Evolutionary conservation across 371 early-diverging fungal genomes (phyloP), one percentile per base, ranked within the genome.

Genomic region (Saksenaea vasiformis): DNA sequence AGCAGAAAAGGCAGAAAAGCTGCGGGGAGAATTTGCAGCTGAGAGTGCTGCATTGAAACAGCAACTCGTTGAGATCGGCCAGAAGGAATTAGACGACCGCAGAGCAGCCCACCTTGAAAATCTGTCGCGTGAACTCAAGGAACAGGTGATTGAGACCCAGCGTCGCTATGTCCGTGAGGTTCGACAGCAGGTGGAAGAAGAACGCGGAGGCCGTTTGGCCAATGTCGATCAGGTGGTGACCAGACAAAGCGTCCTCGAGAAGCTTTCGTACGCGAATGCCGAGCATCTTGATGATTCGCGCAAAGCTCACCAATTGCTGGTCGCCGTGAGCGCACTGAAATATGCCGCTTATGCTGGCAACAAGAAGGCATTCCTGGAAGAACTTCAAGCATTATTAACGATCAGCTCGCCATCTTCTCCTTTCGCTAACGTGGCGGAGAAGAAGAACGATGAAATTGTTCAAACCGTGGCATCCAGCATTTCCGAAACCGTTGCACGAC

Each of bases 151-250:
- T 24, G 81, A 80, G 34, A 74, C 87, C 66, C 84, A 87, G 66
- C 76, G 83, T 13, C 75, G 82, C 19, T 87, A 84, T 77, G 73
- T 80, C 24, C 81, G 86, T 11, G 86, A 93, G 70, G 89, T 95
- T 65, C 87, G 88, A 62, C 78, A 83, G 17, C 83, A 89, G 38
- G 93, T 98, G 1, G 98, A 98, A 64, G 75, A 81, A 35, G 98
- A 98, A 79, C 91, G 97, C 44, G 90, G 89, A 38, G 95, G 96
- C 22, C 91, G 97, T 28, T 79, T 98, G 60, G 93, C 96, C 3
- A 82, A 90, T 26, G 74, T 97, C 35, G 95, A 95, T 65, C 82
- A 87, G 44, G 87, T 96, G 54, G 83, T 89, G 56, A 70, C 85
- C 28, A 90, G 92, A 55, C 80, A 95, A 47, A 87, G 85, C 61